A percentile compares a stretch with the other conserved stretches of the same genome.
Evolutionary conservation across 2,329 filamentous ascomycete species (phyloP).

Genomic region (Xylariaceae sp.): DNA sequence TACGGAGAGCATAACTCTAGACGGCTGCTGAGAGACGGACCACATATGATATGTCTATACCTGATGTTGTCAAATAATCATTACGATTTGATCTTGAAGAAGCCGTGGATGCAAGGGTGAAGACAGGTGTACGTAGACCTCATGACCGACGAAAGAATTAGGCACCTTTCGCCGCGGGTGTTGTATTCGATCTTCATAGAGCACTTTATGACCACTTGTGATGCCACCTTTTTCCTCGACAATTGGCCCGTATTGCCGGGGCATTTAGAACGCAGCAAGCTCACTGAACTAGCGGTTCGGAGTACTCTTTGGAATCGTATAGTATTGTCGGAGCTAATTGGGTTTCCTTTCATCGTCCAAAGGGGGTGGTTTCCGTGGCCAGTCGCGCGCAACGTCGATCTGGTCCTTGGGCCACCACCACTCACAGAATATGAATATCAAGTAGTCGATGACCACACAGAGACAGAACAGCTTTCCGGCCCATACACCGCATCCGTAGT

Average conservation of each 20-base stretch:
- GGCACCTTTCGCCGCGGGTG: neutral
- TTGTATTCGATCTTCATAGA: no score
- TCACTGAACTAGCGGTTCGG: no score
- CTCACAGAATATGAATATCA: slow-evolving; percentile 84
- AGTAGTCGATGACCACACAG: slow-evolving; percentile 88
- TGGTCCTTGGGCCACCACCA: slow-evolving; percentile 76
- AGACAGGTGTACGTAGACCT: neutral
- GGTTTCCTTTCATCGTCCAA: slow-evolving; percentile 24
- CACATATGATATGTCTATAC: neutral
- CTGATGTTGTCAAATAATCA: no score
- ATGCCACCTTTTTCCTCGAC: no score
- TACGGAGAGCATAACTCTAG: neutral
- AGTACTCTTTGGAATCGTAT: no score
- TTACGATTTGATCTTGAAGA: no score
- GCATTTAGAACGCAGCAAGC: no score
- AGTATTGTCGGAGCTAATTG: neutral
- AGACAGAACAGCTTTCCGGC: slow-evolving; percentile 95
- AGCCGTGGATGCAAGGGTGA: neutral
- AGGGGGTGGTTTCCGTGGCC: slow-evolving; percentile 67
- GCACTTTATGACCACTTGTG: no score
- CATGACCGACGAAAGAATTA: neutral
- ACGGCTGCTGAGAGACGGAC: neutral
- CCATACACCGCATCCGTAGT: slow-evolving; percentile 98
- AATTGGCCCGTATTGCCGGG: no score
- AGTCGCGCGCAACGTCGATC: slow-evolving; percentile 86